Conservation (phyloP, 2,329 filamentous ascomycete genomes). For the Exophiala bonariae region DNA sequence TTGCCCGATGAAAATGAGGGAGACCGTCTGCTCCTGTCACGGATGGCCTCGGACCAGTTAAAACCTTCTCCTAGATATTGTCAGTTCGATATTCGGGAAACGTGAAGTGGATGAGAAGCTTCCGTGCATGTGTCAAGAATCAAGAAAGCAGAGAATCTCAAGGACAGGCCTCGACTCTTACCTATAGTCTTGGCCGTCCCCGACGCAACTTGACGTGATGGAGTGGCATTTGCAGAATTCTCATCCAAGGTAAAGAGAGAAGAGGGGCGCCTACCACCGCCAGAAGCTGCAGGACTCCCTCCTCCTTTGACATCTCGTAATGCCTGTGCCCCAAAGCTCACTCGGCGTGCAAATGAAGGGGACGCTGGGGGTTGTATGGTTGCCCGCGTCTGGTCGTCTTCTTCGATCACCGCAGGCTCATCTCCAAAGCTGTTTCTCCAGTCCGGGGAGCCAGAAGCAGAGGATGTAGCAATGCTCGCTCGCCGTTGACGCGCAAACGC, state of each 20-base stretch:
- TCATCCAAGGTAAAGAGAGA: slow-evolving; percentile 39
- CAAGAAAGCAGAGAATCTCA: background rate
- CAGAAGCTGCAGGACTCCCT: slow-evolving; percentile 66
- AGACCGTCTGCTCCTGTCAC: slow-evolving; percentile 83
- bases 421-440: slow-evolving; percentile 30
- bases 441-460: slow-evolving; percentile 43
- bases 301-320: slow-evolving; percentile 67
- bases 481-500: slow-evolving; percentile 56
- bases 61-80: slow-evolving; percentile 76
- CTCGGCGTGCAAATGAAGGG: slow-evolving; percentile 73
- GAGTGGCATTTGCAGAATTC: slow-evolving; percentile 24
- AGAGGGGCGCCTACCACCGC: slow-evolving; percentile 58
- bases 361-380: slow-evolving; percentile 64
- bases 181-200: slow-evolving; percentile 37
- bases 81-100: slow-evolving; percentile 5
- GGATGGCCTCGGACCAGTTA: slow-evolving; percentile 96
- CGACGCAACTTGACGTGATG: slow-evolving; percentile 21
- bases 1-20: slow-evolving; percentile 43
- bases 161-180: slow-evolving; percentile 59
- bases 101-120: background rate
- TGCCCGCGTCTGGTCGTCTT: slow-evolving; percentile 69
- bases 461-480: slow-evolving; percentile 67
- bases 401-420: slow-evolving; percentile 57
- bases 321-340: slow-evolving; percentile 86
- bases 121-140: background rate